Evolutionary conservation across 2,329 filamentous ascomycete genomes (phyloP), one percentile per base, ranked within the genome.

Genomic region (Alternaria incomplexa): DNA sequence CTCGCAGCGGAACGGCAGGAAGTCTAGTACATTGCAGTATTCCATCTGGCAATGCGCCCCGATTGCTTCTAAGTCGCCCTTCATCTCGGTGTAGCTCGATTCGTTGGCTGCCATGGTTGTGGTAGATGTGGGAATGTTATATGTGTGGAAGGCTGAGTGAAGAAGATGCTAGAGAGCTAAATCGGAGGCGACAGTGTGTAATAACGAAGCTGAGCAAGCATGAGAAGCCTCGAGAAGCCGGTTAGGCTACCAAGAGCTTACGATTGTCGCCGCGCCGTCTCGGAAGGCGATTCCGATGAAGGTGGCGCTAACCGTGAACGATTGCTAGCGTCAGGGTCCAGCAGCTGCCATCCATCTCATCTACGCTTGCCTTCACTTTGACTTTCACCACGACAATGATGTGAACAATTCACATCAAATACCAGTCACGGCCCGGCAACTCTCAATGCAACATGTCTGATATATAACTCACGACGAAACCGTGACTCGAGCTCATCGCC

Each of bases 21-120:
- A 98, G 82, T 98, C 96, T 64, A 98, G 91, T 77, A 96, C 92
- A 78, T 94, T 91, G 85, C 96, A 99, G 85, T 93, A 96, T 68
- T 91, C 85, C 81, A 92, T 90, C 80, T 97, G 89, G 86, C 96
- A 99, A 84, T 97, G 94, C 65, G 88, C 88, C 80, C 96, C 96
- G 72, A 98, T 91, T 23, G 94, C 87, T 73, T 92, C 90, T 51
- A 94, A 90, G 81, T 97, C 94, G 78, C 86, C 86, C 36, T 64
- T 67, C 90, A 94, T 94, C 65, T 86, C 87, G 78, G 90, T 86
- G 83, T 90, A 93, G 78, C 85, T 90, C 55, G 60, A 62, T 36
- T 59, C 51, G 32, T 65, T 57, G 50, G 69, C 40, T 20, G 73
- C 61, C 71, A 74, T 75, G 51, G 12, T 69, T 54, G 59, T 40